phyloP scores from a whole-genome alignment of 2,329 filamentous ascomycete species.

The Fusarium liriodendri region DNA sequence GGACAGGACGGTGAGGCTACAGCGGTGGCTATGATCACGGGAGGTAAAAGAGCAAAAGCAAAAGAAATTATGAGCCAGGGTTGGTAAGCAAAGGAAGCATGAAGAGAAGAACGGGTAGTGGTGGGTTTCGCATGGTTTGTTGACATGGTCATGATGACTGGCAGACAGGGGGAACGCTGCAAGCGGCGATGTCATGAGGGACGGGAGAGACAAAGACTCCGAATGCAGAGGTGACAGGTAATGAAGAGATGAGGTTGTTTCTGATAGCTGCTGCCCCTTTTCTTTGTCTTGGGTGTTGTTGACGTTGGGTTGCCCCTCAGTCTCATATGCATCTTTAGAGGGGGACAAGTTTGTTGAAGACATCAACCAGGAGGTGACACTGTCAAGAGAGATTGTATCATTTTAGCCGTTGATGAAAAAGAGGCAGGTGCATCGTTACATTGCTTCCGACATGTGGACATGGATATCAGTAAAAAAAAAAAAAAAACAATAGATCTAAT shows the following conservation, averaged over 20 bases:
- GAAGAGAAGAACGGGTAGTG: not conserved
- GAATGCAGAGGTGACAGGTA: conserved; percentile 8
- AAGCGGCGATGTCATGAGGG: conserved; percentile 19
- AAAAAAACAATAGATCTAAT: conserved; percentile 15
- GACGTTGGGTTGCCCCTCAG: not conserved
- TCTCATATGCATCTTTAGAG: not conserved
- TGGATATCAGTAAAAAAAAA: not conserved
- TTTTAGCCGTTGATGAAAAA: not conserved
- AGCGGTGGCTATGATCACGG: not conserved
- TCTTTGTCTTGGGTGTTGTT: conserved; percentile 13
- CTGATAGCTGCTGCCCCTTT: conserved; percentile 10
- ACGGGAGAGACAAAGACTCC: conserved; percentile 19
- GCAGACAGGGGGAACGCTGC: conserved; percentile 35
- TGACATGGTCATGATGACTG: conserved; percentile 30
- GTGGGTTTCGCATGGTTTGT: conserved; percentile 19
- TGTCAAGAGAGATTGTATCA: not conserved
- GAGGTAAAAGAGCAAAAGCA: not conserved
- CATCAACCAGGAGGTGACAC: not conserved
- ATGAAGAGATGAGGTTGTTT: conserved; percentile 15
- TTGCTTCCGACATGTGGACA: not conserved
- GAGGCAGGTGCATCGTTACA: not conserved
- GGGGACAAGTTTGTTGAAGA: not conserved
- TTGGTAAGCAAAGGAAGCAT: not conserved
- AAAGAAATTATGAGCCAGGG: not conserved
- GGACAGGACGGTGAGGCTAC: conserved; percentile 8